These are phyloP conservation scores for Pseudohalonectria lignicola DNA, from an alignment of 2,329 filamentous ascomycete genomes.

Conservation along the genomic window DNA sequence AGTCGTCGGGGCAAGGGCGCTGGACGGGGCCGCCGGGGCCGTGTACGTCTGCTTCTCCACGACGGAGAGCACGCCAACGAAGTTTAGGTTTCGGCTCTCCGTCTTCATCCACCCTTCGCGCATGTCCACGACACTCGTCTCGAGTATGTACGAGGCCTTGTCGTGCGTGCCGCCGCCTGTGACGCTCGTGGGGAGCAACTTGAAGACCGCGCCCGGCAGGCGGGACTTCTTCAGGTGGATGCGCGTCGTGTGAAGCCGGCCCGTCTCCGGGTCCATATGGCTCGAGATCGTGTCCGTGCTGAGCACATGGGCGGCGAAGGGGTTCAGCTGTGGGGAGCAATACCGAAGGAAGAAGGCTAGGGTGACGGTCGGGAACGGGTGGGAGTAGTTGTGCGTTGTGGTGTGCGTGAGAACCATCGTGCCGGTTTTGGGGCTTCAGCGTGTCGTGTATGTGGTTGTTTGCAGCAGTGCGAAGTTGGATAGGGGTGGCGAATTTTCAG, in stretches of 20 bases:
- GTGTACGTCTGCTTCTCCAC: constrained; percentile 65
- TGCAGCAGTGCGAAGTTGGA: neutral
- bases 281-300: constrained; percentile 75
- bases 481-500: too few species aligned
- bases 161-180: constrained; percentile 54
- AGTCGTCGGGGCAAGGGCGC: constrained; percentile 29
- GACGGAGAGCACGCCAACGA: constrained; percentile 68
- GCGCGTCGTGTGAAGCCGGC: constrained; percentile 66
- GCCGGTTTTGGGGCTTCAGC: constrained; percentile 7
- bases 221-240: constrained; percentile 76
- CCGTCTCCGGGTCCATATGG: constrained; percentile 60
- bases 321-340: constrained; percentile 59
- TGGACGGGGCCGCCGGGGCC: neutral
- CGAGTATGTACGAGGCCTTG: constrained; percentile 70
- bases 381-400: constrained; percentile 62
- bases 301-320: constrained; percentile 71
- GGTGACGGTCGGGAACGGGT: constrained; percentile 75
- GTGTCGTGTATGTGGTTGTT: neutral
- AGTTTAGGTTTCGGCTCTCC: constrained; percentile 72
- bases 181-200: constrained; percentile 60
- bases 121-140: constrained; percentile 69
- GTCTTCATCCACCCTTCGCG: constrained; percentile 75
- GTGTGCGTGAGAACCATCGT: constrained; percentile 54
- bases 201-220: constrained; percentile 62
- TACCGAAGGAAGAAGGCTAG: constrained; percentile 86